A percentile compares a stretch with the other conserved stretches of the same genome.
Evolutionary conservation across 805 yeast genomes (phyloP).

Genomic region (Henningerozyma blattae): DNA sequence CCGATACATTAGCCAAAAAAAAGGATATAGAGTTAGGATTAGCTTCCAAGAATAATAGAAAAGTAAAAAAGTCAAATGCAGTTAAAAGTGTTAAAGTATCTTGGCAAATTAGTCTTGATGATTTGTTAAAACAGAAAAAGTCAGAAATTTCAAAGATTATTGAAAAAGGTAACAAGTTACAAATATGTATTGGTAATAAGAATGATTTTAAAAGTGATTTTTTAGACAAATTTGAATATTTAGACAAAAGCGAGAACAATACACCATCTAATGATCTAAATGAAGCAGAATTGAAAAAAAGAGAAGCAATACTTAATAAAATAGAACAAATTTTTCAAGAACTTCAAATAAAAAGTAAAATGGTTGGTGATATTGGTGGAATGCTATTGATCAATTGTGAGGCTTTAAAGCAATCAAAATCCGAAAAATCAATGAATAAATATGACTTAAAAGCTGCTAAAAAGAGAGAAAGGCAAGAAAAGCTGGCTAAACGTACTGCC

Average conservation of each 20-base stretch:
- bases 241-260: constrained; percentile 2
- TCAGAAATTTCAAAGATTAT: constrained; percentile 36
- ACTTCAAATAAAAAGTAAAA: background rate
- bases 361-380: background rate
- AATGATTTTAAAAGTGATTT: constrained; percentile 14
- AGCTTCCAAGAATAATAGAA: constrained; percentile 10
- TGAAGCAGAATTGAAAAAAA: constrained; percentile 23
- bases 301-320: constrained; percentile 23
- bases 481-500: constrained; percentile 16
- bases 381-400: no score
- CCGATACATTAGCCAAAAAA: constrained; percentile 16
- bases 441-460: constrained; percentile 26
- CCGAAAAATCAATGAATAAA: no score
- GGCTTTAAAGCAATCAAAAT: no score
- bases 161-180: constrained; percentile 32
- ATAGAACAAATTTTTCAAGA: constrained; percentile 20
- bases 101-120: constrained; percentile 46
- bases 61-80: constrained; percentile 3
- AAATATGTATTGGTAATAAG: constrained; percentile 31
- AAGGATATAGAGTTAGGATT: constrained; percentile 16
- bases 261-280: constrained; percentile 10
- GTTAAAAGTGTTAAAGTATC: constrained; percentile 38
- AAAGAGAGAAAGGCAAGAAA: constrained; percentile 26
- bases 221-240: constrained; percentile 17
- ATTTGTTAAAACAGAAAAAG: constrained; percentile 39